Conservation (phyloP, 2,329 filamentous ascomycete genomes). For the Nemania diffusa region DNA sequence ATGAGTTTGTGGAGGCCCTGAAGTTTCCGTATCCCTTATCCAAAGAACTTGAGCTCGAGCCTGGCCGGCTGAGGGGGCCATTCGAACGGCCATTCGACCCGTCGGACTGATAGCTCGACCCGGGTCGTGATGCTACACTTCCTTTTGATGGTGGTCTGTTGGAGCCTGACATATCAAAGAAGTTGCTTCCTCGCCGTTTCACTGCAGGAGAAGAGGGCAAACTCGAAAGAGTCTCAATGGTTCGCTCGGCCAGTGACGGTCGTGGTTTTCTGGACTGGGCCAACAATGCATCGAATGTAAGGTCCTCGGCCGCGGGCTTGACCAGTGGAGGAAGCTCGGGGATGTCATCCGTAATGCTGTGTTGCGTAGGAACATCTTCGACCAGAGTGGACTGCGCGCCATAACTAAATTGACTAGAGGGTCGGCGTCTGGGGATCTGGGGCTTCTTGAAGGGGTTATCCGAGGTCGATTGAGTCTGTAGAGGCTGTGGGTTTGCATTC, state of each 20-base stretch:
- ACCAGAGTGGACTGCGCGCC: conserved; percentile 28
- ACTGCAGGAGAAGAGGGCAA: conserved; percentile 81
- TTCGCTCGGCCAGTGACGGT: conserved; percentile 82
- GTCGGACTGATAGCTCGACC: conserved; percentile 71
- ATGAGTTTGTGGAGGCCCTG: conserved; percentile 57
- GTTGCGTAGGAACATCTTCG: conserved; percentile 25
- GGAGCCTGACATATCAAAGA: conserved; percentile 74
- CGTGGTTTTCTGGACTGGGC: conserved; percentile 38
- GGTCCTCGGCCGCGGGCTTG: conserved; percentile 37
- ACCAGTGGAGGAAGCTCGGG: conserved; percentile 41
- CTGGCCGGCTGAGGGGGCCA: conserved; percentile 63
- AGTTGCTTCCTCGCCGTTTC: conserved; percentile 73
- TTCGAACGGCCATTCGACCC: conserved; percentile 63
- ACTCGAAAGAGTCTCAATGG: conserved; percentile 83
- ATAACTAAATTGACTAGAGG: conserved; percentile 41
- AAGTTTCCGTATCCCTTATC: conserved; percentile 55
- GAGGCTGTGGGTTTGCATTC: conserved; percentile 36
- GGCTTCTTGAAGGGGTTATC: conserved; percentile 42
- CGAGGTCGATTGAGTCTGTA: conserved; percentile 34
- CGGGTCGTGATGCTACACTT: conserved; percentile 63
- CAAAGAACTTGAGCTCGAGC: conserved; percentile 63
- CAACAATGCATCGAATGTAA: conserved; percentile 44
- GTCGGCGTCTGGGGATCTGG: conserved; percentile 37
- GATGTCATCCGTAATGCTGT: conserved; percentile 23
- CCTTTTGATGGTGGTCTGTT: conserved; percentile 65